Conservation (phyloP, 2,329 filamentous ascomycete genomes). For the Cordyceps cicadae region DNA sequence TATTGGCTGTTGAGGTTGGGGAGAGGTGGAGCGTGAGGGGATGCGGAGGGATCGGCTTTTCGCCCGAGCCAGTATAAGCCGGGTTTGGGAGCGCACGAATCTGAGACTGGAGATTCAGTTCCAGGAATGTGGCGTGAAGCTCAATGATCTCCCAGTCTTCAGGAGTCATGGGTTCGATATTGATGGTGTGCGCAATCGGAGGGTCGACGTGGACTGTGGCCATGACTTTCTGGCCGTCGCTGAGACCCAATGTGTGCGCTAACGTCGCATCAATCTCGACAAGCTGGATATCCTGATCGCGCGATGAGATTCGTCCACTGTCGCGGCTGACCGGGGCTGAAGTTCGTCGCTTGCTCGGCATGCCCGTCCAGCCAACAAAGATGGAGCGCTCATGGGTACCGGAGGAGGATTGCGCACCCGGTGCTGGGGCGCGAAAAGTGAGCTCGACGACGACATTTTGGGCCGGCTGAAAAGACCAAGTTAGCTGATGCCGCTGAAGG, state of each 20-base stretch:
- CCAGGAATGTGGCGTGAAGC: conserved; percentile 88
- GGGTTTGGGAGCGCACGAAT: conserved; percentile 91
- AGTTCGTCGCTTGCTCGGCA: conserved; percentile 83
- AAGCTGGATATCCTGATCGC: conserved; percentile 67
- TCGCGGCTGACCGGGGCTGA: conserved; percentile 67
- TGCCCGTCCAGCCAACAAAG: conserved; percentile 93
- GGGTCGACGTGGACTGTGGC: conserved; percentile 76
- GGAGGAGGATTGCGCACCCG: conserved; percentile 36
- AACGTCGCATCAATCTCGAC: conserved; percentile 86
- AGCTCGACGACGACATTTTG: conserved; percentile 97
- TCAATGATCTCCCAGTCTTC: conserved; percentile 99
- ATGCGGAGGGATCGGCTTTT: conserved; percentile 52
- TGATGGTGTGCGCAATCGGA: conserved; percentile 83
- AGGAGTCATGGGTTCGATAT: conserved; percentile 90
- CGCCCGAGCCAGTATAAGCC: conserved; percentile 45
- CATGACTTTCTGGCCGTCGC: conserved; percentile 72
- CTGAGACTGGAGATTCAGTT: conserved; percentile 86
- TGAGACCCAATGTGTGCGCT: conserved; percentile 65
- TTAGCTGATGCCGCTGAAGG: neutral
- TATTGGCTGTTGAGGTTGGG: conserved; percentile 89
- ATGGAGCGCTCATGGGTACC: conserved; percentile 56
- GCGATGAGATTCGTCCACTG: conserved; percentile 48
- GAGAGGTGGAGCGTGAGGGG: conserved; percentile 88
- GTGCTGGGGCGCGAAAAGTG: conserved; percentile 52
- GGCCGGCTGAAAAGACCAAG: conserved; percentile 52